Conservation (phyloP, 1,139 yeast species). For the Hyphopichia khmerensis region DNA sequence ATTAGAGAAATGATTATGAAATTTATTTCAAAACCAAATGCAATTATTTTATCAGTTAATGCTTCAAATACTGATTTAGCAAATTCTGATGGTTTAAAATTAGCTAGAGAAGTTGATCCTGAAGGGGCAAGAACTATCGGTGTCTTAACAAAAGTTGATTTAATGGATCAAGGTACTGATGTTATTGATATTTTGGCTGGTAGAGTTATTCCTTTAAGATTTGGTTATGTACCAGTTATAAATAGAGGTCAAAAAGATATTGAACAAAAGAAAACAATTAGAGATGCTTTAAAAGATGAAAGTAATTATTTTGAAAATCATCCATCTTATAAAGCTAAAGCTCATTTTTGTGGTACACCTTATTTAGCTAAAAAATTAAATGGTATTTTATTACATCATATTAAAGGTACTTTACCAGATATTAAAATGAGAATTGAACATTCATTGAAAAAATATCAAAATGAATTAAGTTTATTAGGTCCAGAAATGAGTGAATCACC, state of each 20-base stretch:
- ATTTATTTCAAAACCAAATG: conserved; percentile 93
- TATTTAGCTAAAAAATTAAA: conserved; percentile 91
- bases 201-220: conserved; percentile 89
- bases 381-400: conserved; percentile 86
- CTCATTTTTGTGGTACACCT: conserved; percentile 93
- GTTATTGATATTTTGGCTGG: conserved; percentile 96
- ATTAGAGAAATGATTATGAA: conserved; percentile 93
- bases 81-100: conserved; percentile 91
- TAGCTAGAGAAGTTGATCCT: conserved; percentile 97
- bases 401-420: conserved; percentile 91
- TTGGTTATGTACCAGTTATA: conserved; percentile 96
- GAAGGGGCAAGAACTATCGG: conserved; percentile 97
- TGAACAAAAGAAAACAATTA: conserved; percentile 79
- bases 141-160: conserved; percentile 92
- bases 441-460: conserved; percentile 77
- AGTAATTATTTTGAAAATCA: conserved; percentile 72
- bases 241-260: conserved; percentile 98
- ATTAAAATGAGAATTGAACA: conserved; percentile 88
- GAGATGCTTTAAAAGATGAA: conserved; percentile 86
- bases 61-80: conserved; percentile 98
- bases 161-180: conserved; percentile 99
- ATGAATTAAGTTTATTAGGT: conserved; percentile 73
- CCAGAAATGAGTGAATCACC: conserved; percentile 89
- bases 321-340: conserved; percentile 78
- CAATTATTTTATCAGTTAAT: conserved; percentile 90